Evolutionary conservation across 176 grass and related monocot genomes (phyloP).

Genomic region (Alloteropsis semialata): DNA sequence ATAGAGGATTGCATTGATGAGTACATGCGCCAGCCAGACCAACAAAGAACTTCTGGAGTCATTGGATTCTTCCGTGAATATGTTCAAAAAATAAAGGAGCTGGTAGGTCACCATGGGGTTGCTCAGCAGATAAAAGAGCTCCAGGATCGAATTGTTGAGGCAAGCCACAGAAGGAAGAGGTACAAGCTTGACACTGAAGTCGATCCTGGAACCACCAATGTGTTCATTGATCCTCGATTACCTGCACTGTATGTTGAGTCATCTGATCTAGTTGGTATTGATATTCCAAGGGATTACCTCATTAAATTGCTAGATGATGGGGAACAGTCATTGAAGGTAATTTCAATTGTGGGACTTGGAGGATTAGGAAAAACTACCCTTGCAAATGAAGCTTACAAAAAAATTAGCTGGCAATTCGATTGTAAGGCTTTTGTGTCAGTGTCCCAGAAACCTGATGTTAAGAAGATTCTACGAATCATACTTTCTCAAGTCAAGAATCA

Average conservation of each 20-base stretch:
- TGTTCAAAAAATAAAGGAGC: neutral
- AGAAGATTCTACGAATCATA: neutral
- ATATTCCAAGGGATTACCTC: neutral
- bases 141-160: constrained; percentile 3
- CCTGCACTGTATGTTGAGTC: constrained; percentile 6
- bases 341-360: neutral
- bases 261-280: constrained; percentile 5
- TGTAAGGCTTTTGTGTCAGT: constrained; percentile 7
- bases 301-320: neutral
- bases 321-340: neutral
- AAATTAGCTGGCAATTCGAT: neutral
- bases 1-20: constrained; percentile 22
- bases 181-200: neutral
- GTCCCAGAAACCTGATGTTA: constrained; percentile 14
- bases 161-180: neutral
- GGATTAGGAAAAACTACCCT: constrained; percentile 16
- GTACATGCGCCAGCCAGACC: neutral
- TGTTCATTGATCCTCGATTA: neutral
- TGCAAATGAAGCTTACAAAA: neutral
- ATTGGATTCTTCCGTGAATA: neutral
- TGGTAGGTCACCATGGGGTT: neutral
- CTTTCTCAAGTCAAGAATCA: constrained; percentile 1
- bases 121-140: neutral
- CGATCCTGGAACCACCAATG: neutral
- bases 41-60: neutral